Conservation (phyloP, 306 rosid species). For the Vachellia collinsii region DNA sequence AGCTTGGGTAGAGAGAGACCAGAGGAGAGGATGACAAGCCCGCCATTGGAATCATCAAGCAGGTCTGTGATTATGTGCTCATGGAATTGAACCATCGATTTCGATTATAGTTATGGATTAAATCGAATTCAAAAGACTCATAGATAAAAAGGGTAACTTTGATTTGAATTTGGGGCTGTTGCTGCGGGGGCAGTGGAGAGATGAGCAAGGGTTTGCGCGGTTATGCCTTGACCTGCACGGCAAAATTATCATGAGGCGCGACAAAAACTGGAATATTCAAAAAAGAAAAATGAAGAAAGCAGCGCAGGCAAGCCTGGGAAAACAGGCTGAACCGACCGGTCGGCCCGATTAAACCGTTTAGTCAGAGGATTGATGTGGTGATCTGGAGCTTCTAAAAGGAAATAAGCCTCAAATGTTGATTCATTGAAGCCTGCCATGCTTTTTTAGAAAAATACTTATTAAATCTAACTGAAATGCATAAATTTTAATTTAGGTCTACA, state of each 20-base stretch:
- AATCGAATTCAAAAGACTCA: neutral
- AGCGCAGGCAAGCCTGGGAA: too few relatives aligned
- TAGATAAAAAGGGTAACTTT: neutral
- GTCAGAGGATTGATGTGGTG: too few relatives aligned
- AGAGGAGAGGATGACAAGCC: constrained; percentile 75
- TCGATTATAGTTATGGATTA: constrained; percentile 25
- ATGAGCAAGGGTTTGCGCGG: constrained; percentile 11
- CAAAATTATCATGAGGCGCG: neutral
- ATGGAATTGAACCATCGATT: constrained; percentile 74
- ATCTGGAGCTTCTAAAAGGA: too few relatives aligned
- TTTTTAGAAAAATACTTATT: too few relatives aligned
- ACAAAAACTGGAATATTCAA: too few relatives aligned
- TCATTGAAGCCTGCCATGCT: too few relatives aligned
- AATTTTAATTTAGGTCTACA: too few relatives aligned
- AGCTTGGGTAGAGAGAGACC: constrained; percentile 76
- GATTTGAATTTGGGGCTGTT: neutral
- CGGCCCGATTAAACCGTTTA: too few relatives aligned
- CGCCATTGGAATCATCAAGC: constrained; percentile 76
- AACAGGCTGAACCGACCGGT: too few relatives aligned
- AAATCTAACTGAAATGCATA: too few relatives aligned
- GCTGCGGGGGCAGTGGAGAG: neutral
- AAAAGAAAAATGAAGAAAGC: too few relatives aligned
- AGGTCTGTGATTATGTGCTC: constrained; percentile 82
- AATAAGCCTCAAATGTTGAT: too few relatives aligned
- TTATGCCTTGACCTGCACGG: neutral